Conservation (phyloP, 208 protist genomes). For the Sergeia podlipaevii region DNA sequence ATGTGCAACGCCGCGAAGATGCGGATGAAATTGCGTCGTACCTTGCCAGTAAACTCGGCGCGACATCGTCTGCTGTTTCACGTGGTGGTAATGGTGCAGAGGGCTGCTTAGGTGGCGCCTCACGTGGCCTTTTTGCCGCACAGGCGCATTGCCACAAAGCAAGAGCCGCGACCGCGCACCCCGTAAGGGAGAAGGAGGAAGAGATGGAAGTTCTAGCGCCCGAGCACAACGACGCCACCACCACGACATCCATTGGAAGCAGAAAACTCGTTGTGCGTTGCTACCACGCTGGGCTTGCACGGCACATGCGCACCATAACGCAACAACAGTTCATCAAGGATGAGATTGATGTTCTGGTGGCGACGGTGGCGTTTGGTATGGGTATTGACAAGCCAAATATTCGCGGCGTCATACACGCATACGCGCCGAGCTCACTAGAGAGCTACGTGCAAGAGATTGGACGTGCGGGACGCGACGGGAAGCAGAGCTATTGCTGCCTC, state of each 20-base stretch:
- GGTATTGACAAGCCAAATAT: slow-evolving; percentile 98
- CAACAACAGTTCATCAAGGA: slow-evolving; percentile 87
- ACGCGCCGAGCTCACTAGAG: slow-evolving; percentile 94
- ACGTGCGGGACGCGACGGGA: slow-evolving; percentile 94
- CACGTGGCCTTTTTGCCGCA: no score
- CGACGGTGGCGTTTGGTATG: slow-evolving; percentile 98
- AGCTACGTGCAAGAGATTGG: slow-evolving; percentile 98
- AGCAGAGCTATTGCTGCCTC: slow-evolving; percentile 60
- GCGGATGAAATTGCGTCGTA: slow-evolving; percentile 66
- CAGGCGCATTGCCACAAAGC: not conserved
- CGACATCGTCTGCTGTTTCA: not conserved
- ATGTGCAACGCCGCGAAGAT: slow-evolving; percentile 78
- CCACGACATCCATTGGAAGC: not conserved
- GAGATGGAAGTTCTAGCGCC: not conserved
- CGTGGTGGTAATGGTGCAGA: not conserved
- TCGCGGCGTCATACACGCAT: slow-evolving; percentile 96
- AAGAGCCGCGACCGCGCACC: slow-evolving; percentile 3
- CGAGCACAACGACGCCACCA: not conserved
- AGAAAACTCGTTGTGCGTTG: slow-evolving; percentile 40
- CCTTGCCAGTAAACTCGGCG: slow-evolving; percentile 35
- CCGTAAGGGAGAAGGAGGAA: no score
- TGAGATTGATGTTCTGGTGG: slow-evolving; percentile 90
- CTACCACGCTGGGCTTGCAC: slow-evolving; percentile 78
- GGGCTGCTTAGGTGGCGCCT: slow-evolving; percentile 15
- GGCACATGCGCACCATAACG: slow-evolving; percentile 35